Base-by-base conservation (phyloP, 2,329 filamentous ascomycete genomes). In the Aureobasidium sp. region DNA sequence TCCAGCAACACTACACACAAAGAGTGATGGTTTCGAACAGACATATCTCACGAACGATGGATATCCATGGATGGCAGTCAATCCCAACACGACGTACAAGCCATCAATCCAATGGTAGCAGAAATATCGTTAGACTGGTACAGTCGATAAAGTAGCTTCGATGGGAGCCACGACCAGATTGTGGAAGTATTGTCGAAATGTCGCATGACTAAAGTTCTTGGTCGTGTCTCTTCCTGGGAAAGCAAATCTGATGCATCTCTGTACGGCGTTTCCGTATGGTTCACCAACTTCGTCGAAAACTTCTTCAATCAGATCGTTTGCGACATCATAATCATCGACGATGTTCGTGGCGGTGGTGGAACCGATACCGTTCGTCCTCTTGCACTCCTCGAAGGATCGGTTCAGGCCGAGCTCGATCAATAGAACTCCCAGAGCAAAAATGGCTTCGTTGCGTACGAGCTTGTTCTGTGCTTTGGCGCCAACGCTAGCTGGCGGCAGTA, bases 321-420 rank as follows among this genome's bases (percentile, higher is more conserved):
- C 54, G 10, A 45, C 38, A 15, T 36, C 9, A 27, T 42, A 58
- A 20, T 58, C 54, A 13, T 58, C 54, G 8, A 58, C 11, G 4
- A 58, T n/a, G 10, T 13, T 58, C 18, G 48, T 51, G 48, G 20
- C 9, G 16, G 13, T 56, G 25, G 31, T 31, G 54, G 33, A 8
- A 36, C 10, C 25, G 11, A n/a, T 31, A 8, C 23, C 33, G 2
- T 11, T 33, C 29, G 29, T n/a, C 20, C 25, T 43, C 15, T 42
- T 58, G 9, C 27, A 40, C 27, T 58, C 54, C 3, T 58, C 54
- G 20, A 58, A 58, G 20, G 54, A 43, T 15, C 38, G 38, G 7
- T 58, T 58, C 16, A 58, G 25, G 18, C 54, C 25, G 8, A 58
- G 38, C 18, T 58, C 54, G 36, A 58, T 58, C 36, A 58, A 13